A percentile compares a stretch with the other conserved stretches of the same genome.
These are phyloP conservation scores for Bruguiera hainesii DNA, from an alignment of 441 rosid genomes.

Conservation along the genomic window DNA sequence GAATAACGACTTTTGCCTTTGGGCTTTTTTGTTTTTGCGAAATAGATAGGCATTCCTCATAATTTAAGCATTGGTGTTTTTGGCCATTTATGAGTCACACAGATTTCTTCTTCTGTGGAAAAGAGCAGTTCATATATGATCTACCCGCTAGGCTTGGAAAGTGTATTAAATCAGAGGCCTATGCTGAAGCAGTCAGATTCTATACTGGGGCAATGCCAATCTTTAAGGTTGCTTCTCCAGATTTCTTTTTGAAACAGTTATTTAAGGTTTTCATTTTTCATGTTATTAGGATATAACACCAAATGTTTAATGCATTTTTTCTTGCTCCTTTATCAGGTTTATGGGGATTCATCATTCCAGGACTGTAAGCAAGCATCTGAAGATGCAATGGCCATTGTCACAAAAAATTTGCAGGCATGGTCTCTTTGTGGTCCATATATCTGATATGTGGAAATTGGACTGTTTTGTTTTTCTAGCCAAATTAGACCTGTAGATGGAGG, in stretches of 20 bases:
- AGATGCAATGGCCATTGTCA: constrained; percentile 73
- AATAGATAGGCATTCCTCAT: not conserved
- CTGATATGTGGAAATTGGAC: not conserved
- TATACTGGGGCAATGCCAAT: constrained; percentile 97
- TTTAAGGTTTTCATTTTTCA: not conserved
- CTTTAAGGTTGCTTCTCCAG: constrained; percentile 52
- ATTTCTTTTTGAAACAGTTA: not conserved
- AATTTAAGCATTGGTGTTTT: constrained; percentile 17
- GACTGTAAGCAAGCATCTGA: constrained; percentile 96
- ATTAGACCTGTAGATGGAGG: not conserved
- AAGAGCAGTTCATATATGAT: constrained; percentile 98
- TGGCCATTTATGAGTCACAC: constrained; percentile 32
- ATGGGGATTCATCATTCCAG: constrained; percentile 93
- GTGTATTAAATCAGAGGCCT: constrained; percentile 84
- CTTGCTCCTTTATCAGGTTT: constrained; percentile 45
- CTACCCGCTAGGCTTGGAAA: constrained; percentile 94
- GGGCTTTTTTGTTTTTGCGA: not conserved
- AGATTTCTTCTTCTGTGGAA: constrained; percentile 42
- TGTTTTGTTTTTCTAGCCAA: constrained; percentile 1
- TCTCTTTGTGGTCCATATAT: constrained; percentile 17
- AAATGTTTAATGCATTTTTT: constrained; percentile 7
- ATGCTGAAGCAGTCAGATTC: constrained; percentile 95
- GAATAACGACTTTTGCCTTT: not conserved
- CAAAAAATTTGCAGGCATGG: constrained; percentile 75
- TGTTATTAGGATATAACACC: not conserved